Evolutionary conservation across 1,284 basidiomycete genomes (phyloP), one percentile per base, ranked within the genome.

Genomic region (Rhizoctonia solani): DNA sequence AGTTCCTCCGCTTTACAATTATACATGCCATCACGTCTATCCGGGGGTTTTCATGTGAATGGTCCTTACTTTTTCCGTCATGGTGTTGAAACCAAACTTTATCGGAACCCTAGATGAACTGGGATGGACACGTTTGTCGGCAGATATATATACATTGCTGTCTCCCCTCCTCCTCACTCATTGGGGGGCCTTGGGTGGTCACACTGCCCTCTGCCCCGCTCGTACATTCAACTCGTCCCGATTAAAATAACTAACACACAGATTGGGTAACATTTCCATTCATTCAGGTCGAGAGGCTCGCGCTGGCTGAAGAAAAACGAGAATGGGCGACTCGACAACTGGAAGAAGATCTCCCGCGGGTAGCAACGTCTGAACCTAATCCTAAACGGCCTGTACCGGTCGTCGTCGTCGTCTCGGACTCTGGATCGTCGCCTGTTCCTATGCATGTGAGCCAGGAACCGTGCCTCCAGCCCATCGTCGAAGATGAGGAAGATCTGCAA

Each of bases 241-340:
- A n/a, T n/a, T n/a, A n/a, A n/a, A n/a, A n/a, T n/a, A n/a, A n/a
- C n/a, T n/a, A n/a, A n/a, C n/a, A n/a, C n/a, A n/a, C n/a, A n/a
- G n/a, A n/a, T n/a, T n/a, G n/a, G n/a, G n/a, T n/a, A n/a, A n/a
- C n/a, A n/a, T n/a, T n/a, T n/a, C n/a, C n/a, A n/a, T n/a, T n/a
- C n/a, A n/a, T n/a, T n/a, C n/a, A 91, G 87, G 82, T 81, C 19
- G 88, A 90, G 73, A 81, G 84, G 34, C 74, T 84, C 41, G 81
- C 81, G 67, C 81, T 90, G 63, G 66, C 84, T 44, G 89, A 90
- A 69, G 88, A 92, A 74, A 86, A 84, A 72, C 81, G 86, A 21
- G 77, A 81, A 46, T 88, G 84, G 84, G 82, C 87, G 63, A 81
- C 86, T 0, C 81, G 87, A 47, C 79, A 80, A 72, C 78, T 87